These are phyloP conservation scores for Umbilicaria muhlenbergii DNA, from an alignment of 495 filamentous ascomycete genomes.

Conservation along the genomic window DNA sequence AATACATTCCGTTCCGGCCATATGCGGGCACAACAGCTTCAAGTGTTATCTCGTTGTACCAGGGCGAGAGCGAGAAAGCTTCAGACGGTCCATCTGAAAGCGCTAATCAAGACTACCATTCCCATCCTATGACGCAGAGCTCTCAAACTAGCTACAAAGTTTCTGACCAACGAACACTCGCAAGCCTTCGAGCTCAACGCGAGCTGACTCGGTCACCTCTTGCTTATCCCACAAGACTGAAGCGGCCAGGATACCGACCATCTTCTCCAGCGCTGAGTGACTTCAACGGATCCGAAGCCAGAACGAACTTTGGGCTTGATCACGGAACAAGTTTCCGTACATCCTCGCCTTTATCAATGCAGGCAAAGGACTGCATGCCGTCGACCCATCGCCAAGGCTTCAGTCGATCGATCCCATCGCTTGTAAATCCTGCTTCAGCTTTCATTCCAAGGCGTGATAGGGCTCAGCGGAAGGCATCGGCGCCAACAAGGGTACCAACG, in stretches of 20 bases:
- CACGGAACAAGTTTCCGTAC: conserved; percentile 7
- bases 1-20: neutral
- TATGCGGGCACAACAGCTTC: conserved; percentile 12
- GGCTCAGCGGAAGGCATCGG: conserved; percentile 1
- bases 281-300: conserved; percentile 3
- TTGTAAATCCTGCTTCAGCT: conserved; percentile 1
- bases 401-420: conserved; percentile 10
- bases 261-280: conserved; percentile 41
- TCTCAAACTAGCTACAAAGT: conserved; percentile 33
- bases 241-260: conserved; percentile 47
- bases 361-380: conserved; percentile 4
- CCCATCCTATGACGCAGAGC: conserved; percentile 39
- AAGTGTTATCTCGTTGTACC: conserved; percentile 26
- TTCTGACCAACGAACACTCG: conserved; percentile 35
- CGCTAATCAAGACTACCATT: conserved; percentile 28
- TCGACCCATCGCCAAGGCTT: conserved; percentile 5
- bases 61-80: conserved; percentile 27
- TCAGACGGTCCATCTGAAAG: conserved; percentile 20
- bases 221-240: conserved; percentile 46
- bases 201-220: conserved; percentile 39
- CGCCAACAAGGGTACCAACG: conserved; percentile 1
- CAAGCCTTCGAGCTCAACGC: conserved; percentile 30
- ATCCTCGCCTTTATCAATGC: conserved; percentile 8
- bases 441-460: neutral
- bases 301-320: neutral